A percentile compares a stretch with the other conserved stretches of the same genome.
These are phyloP conservation scores for Protostelium mycophagum DNA, from an alignment of 78 protist species.

Conservation along the genomic window DNA sequence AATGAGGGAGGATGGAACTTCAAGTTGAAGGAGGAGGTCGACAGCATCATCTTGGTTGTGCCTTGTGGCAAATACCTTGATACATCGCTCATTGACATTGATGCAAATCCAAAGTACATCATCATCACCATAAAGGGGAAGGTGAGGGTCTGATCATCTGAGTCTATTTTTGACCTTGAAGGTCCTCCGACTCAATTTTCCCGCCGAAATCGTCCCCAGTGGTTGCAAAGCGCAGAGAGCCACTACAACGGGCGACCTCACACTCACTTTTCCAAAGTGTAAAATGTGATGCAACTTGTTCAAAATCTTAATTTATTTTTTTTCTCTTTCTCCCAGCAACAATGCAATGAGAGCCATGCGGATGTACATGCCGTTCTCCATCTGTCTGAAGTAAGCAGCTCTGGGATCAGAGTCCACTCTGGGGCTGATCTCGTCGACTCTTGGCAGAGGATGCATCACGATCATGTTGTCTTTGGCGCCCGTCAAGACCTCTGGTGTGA, in stretches of 20 bases:
- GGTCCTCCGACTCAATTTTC: slow-evolving; percentile 2
- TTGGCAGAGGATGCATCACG: slow-evolving; percentile 94
- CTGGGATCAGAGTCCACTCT: slow-evolving; percentile 86
- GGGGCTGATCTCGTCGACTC: slow-evolving; percentile 80
- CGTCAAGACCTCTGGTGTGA: slow-evolving; percentile 66
- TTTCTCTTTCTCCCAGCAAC: slow-evolving; percentile 31
- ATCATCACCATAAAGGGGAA: slow-evolving; percentile 33
- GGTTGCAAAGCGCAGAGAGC: slow-evolving; percentile 8
- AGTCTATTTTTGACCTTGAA: neutral
- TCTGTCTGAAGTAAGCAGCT: slow-evolving; percentile 89
- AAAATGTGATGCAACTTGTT: neutral
- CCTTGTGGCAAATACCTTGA: slow-evolving; percentile 19
- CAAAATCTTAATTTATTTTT: neutral
- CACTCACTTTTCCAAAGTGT: slow-evolving; percentile 9
- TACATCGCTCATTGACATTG: slow-evolving; percentile 39
- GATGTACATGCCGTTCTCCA: slow-evolving; percentile 89
- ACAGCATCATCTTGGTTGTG: neutral
- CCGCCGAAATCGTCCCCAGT: neutral
- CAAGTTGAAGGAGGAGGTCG: slow-evolving; percentile 5
- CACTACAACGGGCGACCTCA: slow-evolving; percentile 9
- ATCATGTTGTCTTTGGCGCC: slow-evolving; percentile 67
- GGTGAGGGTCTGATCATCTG: neutral
- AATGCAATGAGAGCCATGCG: slow-evolving; percentile 88
- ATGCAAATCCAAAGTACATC: slow-evolving; percentile 56
- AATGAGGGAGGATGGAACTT: slow-evolving; percentile 42